Percentiles rank a stretch among this genome's conserved stretches.
Evolutionary conservation across 768 basidiomycete genomes (phyloP).

Genomic region (Stropharia rugosoannulata): DNA sequence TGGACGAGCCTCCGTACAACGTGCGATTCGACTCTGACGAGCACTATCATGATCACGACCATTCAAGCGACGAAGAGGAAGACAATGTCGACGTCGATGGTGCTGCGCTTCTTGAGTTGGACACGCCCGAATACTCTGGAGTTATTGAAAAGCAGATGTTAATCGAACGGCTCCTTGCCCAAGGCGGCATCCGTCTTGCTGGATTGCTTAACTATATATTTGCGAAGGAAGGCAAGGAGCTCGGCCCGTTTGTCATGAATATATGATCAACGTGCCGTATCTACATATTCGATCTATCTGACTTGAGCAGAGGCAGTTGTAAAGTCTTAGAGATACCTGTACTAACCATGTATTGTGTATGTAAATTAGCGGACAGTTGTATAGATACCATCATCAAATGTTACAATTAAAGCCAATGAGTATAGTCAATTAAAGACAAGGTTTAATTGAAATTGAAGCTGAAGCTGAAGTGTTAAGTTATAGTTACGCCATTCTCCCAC

Average conservation of each 20-base stretch:
- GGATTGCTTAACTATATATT: constrained; percentile 80
- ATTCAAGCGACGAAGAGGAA: constrained; percentile 10
- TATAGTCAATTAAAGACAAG: no score
- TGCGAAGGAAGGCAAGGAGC: constrained; percentile 12
- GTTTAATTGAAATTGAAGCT: no score
- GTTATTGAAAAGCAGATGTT: constrained; percentile 64
- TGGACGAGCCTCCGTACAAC: constrained; percentile 51
- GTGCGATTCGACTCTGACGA: constrained; percentile 15
- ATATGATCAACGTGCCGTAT: background rate
- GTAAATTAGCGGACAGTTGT: background rate
- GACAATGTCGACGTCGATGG: constrained; percentile 1
- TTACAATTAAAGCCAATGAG: no score
- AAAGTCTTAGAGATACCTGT: background rate
- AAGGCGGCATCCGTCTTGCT: constrained; percentile 83
- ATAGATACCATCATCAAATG: no score
- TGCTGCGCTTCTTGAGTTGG: constrained; percentile 54
- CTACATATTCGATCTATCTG: background rate
- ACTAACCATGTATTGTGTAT: background rate
- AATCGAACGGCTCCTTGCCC: constrained; percentile 80
- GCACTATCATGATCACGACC: constrained; percentile 14
- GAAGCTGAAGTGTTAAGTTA: no score
- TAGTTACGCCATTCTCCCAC: no score
- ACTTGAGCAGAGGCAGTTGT: background rate
- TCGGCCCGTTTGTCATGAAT: background rate
- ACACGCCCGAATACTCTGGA: constrained; percentile 80